Conservation (phyloP, 768 basidiomycete species). For the Lactarius sp. region DNA sequence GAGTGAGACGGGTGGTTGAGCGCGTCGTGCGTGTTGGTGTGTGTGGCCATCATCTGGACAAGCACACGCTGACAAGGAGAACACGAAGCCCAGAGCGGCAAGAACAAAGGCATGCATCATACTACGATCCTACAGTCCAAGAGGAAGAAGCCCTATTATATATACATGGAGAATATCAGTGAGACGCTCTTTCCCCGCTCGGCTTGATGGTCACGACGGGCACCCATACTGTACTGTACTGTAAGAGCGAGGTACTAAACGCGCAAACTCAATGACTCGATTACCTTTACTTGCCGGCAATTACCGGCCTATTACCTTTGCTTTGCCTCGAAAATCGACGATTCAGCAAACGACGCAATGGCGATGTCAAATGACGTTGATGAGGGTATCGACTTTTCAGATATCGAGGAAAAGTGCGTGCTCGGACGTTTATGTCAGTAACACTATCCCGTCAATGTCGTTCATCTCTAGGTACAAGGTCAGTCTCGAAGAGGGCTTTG, state of each 20-base stretch:
- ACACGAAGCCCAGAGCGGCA: slow-evolving; percentile 12
- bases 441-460: background rate
- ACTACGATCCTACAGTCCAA: background rate
- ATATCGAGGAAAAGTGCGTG: slow-evolving; percentile 26
- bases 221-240: too few relatives aligned
- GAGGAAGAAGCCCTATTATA: background rate
- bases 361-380: slow-evolving; percentile 12
- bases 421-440: background rate
- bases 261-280: too few relatives aligned
- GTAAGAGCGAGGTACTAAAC: too few relatives aligned
- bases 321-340: background rate
- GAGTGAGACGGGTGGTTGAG: slow-evolving; percentile 40
- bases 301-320: background rate
- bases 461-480: slow-evolving; percentile 67
- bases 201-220: too few relatives aligned
- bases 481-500: slow-evolving; percentile 78
- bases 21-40: slow-evolving; percentile 35
- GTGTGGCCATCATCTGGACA: slow-evolving; percentile 20
- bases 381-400: slow-evolving; percentile 24
- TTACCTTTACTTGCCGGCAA: background rate
- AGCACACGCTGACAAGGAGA: slow-evolving; percentile 24
- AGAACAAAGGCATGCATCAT: background rate
- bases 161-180: background rate
- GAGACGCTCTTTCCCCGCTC: background rate
- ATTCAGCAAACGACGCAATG: slow-evolving; percentile 7